Conservation (phyloP, 192 early-diverging fungal genomes). For the Phlyctochytrium arcticum region DNA sequence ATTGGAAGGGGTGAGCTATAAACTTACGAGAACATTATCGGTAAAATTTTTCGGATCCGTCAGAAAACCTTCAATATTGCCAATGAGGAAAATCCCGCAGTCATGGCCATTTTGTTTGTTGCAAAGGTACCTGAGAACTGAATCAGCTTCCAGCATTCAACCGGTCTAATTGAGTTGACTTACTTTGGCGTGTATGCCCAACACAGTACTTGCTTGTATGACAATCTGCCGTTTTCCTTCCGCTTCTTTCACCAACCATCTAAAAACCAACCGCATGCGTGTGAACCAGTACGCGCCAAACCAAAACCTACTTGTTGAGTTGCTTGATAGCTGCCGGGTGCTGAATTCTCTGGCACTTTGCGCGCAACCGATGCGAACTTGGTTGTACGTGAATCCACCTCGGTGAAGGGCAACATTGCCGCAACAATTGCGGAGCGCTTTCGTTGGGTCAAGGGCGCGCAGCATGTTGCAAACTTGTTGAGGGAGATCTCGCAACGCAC, state of each 20-base stretch:
- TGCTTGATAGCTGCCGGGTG: slow-evolving; percentile 41
- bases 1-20: neutral
- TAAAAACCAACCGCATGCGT: slow-evolving; percentile 36
- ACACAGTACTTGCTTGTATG: slow-evolving; percentile 16
- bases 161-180: neutral
- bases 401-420: no score
- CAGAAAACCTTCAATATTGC: slow-evolving; percentile 73
- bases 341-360: slow-evolving; percentile 25
- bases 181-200: slow-evolving; percentile 60
- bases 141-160: neutral
- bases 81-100: slow-evolving; percentile 78
- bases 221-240: slow-evolving; percentile 41
- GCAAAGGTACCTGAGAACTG: slow-evolving; percentile 53
- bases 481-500: no score
- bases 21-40: slow-evolving; percentile 41
- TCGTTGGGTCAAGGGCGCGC: no score
- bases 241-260: slow-evolving; percentile 55
- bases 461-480: no score
- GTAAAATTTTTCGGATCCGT: slow-evolving; percentile 37
- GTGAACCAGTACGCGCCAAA: no score
- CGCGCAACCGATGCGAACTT: no score
- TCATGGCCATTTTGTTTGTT: slow-evolving; percentile 79
- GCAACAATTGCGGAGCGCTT: no score
- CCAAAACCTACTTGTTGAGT: slow-evolving; percentile 37
- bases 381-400: no score